Evolutionary conservation across 225 moss, liverwort and hornwort genomes (phyloP), one percentile per base, ranked within the genome.

Genomic region (Marchantia paleacea): DNA sequence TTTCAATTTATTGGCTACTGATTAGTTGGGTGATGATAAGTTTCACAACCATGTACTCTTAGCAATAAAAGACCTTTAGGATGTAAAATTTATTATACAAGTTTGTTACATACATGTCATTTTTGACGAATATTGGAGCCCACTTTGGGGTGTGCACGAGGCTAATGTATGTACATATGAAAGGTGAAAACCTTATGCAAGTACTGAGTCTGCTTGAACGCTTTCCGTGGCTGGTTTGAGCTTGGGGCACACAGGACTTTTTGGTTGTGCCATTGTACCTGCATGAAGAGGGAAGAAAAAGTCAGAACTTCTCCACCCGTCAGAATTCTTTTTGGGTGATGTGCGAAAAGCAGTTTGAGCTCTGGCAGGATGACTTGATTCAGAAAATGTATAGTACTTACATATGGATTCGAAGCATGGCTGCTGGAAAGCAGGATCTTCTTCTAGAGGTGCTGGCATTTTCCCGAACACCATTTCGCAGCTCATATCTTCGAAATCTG

Each of bases 401-500:
- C 96, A 96, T 4, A 92, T 86, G 22, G 82, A 83, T 7, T 88
- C 78, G 68, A 91, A 92, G 85, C 96, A 96, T 1, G 96, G 92
- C 81, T 96, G 96, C 63, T 88, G 83, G 54, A 93, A 88, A 49
- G 94, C 92, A 7, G 88, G 89, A 81, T 96, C 96, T 48, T 90
- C 86, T 67, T 94, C 91, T 31, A 87, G 51, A 0, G 86, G 53
- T 12, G 86, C 87, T 13, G 96, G 89, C 80, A 80, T 80, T 85
- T 92, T 82, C 29, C 96, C 96, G 29, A 78, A 96, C 19, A 92
- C 81, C 90, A 96, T 90, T 82, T 96, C 94, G 86, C 96, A 96
- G 71, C 96, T 96, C 96, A 96, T 96, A 75, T 96, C 96, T 80
- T 96, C 94, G 24, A 91, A 96, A 83, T 96, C 96, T 96, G 86